Percentiles rank a stretch among this genome's conserved stretches.
These are phyloP conservation scores for Penicillium sp. DNA, from an alignment of 2,329 filamentous ascomycete genomes.

Conservation along the genomic window DNA sequence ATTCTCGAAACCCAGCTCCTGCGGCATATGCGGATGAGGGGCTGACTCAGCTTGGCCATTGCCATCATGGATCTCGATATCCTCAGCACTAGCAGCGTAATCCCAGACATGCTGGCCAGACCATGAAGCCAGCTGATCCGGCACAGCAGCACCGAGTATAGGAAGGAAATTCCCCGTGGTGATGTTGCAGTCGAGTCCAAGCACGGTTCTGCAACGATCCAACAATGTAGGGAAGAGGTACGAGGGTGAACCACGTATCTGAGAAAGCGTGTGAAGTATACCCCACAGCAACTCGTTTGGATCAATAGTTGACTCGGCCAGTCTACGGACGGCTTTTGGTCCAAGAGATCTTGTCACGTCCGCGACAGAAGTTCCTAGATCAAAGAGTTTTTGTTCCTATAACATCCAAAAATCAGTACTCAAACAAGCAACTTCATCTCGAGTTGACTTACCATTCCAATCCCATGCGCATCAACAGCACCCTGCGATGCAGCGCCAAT, in stretches of 20 bases:
- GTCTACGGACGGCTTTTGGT: constrained; percentile 25
- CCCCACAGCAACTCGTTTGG: constrained; percentile 40
- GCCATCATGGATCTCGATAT: constrained; percentile 3
- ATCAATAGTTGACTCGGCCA: constrained; percentile 33
- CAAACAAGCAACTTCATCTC: not conserved
- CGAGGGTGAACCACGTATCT: constrained; percentile 40
- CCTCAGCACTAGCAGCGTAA: constrained; percentile 2
- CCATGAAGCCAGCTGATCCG: constrained; percentile 16
- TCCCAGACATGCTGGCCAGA: constrained; percentile 19
- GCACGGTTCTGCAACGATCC: constrained; percentile 31
- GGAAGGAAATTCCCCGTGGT: constrained; percentile 31
- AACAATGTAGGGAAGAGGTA: constrained; percentile 37
- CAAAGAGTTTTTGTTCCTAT: constrained; percentile 41
- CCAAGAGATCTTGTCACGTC: constrained; percentile 35
- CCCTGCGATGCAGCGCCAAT: constrained; percentile 71
- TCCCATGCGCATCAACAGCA: constrained; percentile 71
- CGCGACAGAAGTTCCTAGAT: constrained; percentile 34
- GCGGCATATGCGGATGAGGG: not conserved
- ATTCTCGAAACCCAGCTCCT: constrained; percentile 9
- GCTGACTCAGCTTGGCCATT: constrained; percentile 8
- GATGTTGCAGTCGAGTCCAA: constrained; percentile 33
- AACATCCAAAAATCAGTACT: not conserved
- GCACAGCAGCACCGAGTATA: constrained; percentile 14
- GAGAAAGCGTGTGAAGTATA: constrained; percentile 38
- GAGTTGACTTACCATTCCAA: constrained; percentile 63